A percentile compares a stretch with the other conserved stretches of the same genome.
These are phyloP conservation scores for Mycena rebaudengoi DNA, from an alignment of 768 basidiomycete species.

Conservation along the genomic window DNA sequence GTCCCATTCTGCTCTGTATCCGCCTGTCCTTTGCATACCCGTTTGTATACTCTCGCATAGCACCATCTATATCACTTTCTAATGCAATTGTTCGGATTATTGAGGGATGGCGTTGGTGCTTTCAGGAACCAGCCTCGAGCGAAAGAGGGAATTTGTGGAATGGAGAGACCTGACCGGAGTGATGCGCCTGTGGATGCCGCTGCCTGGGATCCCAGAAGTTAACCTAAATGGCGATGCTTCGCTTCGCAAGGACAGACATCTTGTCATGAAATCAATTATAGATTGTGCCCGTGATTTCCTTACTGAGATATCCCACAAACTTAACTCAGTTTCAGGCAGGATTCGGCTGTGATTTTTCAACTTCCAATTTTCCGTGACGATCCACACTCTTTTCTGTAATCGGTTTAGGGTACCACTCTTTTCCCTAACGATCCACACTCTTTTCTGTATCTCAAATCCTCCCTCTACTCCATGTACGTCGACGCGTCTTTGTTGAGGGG, in stretches of 20 bases:
- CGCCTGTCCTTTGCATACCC: slow-evolving; percentile 35
- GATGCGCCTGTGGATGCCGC: not conserved
- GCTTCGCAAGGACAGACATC: too few relatives aligned
- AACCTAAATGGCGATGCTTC: too few relatives aligned
- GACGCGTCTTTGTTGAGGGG: slow-evolving; percentile 22
- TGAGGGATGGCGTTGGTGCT: not conserved
- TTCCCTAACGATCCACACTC: slow-evolving; percentile 15
- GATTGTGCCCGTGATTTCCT: too few relatives aligned
- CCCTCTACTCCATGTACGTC: slow-evolving; percentile 22
- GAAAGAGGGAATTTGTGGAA: slow-evolving; percentile 5
- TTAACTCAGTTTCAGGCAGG: slow-evolving; percentile 32
- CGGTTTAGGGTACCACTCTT: slow-evolving; percentile 9
- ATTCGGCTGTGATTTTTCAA: too few relatives aligned
- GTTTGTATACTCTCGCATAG: slow-evolving; percentile 36
- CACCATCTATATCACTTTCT: slow-evolving; percentile 22
- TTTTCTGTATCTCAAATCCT: not conserved
- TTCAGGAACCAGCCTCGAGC: not conserved
- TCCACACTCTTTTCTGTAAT: slow-evolving; percentile 34
- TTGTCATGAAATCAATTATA: too few relatives aligned
- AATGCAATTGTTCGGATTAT: slow-evolving; percentile 25
- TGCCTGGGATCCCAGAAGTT: too few relatives aligned
- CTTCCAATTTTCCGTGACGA: slow-evolving; percentile 27
- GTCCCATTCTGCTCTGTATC: slow-evolving; percentile 21
- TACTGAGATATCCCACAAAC: too few relatives aligned
- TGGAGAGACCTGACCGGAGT: slow-evolving; percentile 7